phyloP scores from a whole-genome alignment of 1,284 basidiomycete species.

The Irpex sp. region DNA sequence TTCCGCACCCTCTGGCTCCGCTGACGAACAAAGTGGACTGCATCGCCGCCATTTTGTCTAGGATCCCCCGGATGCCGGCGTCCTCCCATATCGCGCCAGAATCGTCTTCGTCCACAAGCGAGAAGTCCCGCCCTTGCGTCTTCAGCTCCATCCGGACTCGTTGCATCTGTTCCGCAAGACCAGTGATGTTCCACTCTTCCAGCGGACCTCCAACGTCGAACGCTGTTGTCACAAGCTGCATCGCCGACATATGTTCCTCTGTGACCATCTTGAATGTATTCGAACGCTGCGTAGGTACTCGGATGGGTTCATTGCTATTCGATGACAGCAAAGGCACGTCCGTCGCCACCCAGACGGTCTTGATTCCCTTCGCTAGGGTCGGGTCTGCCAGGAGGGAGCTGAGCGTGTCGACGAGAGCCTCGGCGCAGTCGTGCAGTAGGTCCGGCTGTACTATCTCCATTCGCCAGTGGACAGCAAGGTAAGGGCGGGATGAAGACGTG shows the following conservation, averaged over 20 bases:
- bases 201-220: constrained; percentile 38
- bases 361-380: constrained; percentile 24
- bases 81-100: constrained; percentile 34
- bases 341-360: constrained; percentile 44
- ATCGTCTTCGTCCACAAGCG: constrained; percentile 23
- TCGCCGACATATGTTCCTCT: constrained; percentile 34
- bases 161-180: constrained; percentile 29
- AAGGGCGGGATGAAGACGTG: constrained; percentile 29
- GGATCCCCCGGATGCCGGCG: constrained; percentile 40
- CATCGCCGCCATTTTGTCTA: constrained; percentile 45
- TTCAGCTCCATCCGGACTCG: constrained; percentile 6
- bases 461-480: constrained; percentile 47
- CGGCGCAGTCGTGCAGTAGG: constrained; percentile 39
- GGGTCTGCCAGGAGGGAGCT: constrained; percentile 30
- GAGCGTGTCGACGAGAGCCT: constrained; percentile 40
- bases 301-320: background rate
- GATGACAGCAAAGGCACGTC: constrained; percentile 35
- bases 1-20: constrained; percentile 35
- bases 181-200: constrained; percentile 35
- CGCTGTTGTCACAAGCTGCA: constrained; percentile 36
- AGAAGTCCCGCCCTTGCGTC: constrained; percentile 9
- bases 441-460: constrained; percentile 41
- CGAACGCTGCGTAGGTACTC: constrained; percentile 22
- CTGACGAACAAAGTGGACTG: constrained; percentile 43
- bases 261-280: constrained; percentile 38